These are phyloP conservation scores for Stagonosporopsis rhizophila DNA, from an alignment of 2,329 filamentous ascomycete genomes.

Conservation along the genomic window DNA sequence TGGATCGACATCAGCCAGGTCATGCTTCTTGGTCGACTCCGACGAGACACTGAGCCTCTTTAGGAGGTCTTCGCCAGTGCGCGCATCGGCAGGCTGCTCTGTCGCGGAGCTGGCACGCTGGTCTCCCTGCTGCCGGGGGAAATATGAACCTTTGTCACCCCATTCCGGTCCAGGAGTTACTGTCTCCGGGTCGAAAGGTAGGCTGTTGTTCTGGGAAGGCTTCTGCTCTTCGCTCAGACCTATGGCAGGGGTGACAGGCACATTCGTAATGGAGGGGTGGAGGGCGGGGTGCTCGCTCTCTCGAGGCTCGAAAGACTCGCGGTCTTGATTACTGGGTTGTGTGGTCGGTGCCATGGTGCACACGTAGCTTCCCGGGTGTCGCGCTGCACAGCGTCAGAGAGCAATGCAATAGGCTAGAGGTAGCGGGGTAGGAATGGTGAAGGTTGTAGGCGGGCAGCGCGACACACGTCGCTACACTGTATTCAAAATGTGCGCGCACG, in stretches of 20 bases:
- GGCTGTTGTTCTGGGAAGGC: slow-evolving; percentile 21
- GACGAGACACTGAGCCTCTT: slow-evolving; percentile 59
- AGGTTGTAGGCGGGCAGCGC: slow-evolving; percentile 14
- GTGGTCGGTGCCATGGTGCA: slow-evolving; percentile 37
- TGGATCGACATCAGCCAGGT: slow-evolving; percentile 60
- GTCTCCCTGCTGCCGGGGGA: slow-evolving; percentile 33
- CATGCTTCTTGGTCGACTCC: slow-evolving; percentile 47
- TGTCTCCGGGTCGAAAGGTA: slow-evolving; percentile 42
- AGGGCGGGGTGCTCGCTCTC: slow-evolving; percentile 50
- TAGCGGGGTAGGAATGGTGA: slow-evolving; percentile 12
- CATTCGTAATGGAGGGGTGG: slow-evolving; percentile 46
- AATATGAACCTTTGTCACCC: slow-evolving; percentile 43
- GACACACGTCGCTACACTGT: slow-evolving; percentile 4
- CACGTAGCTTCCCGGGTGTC: slow-evolving; percentile 20
- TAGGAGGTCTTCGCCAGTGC: slow-evolving; percentile 59
- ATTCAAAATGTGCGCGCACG: background rate
- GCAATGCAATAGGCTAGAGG: slow-evolving; percentile 14
- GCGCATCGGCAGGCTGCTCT: slow-evolving; percentile 54
- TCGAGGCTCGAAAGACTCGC: slow-evolving; percentile 35
- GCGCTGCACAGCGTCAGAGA: slow-evolving; percentile 33
- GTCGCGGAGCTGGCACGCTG: slow-evolving; percentile 44
- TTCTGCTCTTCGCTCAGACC: slow-evolving; percentile 50
- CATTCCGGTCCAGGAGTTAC: slow-evolving; percentile 44
- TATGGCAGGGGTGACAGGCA: slow-evolving; percentile 55
- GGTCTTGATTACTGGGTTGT: slow-evolving; percentile 21